phyloP scores from a whole-genome alignment of 306 rosid species.

The Rosa chinensis region DNA sequence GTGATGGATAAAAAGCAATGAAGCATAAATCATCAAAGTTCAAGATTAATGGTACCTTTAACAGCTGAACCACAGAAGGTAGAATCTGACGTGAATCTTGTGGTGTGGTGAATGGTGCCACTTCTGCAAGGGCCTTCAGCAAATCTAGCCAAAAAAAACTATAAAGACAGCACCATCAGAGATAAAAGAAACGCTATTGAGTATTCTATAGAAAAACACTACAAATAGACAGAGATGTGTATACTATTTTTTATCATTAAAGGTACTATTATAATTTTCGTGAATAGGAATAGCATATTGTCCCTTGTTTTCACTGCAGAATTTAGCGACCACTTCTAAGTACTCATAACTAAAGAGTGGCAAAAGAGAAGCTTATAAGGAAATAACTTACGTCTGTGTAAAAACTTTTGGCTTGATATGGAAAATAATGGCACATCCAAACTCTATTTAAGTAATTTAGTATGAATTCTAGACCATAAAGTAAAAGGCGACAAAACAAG shows the following conservation, averaged over 20 bases:
- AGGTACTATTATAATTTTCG: too few relatives aligned
- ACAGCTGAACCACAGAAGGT: slow-evolving; percentile 85
- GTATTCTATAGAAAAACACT: background rate
- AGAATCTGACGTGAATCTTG: slow-evolving; percentile 98
- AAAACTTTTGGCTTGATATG: background rate
- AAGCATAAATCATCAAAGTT: background rate
- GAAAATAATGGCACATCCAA: background rate
- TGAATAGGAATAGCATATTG: background rate
- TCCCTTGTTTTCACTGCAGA: slow-evolving; percentile 10
- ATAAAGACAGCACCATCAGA: background rate
- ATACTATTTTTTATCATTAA: background rate
- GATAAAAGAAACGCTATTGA: background rate
- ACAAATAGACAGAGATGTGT: background rate
- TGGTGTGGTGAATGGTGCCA: slow-evolving; percentile 83
- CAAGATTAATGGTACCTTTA: slow-evolving; percentile 49
- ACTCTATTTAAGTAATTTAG: background rate
- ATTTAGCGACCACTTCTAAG: background rate
- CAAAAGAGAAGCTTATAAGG: background rate
- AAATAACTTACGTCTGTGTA: background rate
- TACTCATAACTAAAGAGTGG: background rate
- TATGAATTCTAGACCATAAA: background rate
- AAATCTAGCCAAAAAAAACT: slow-evolving; percentile 55
- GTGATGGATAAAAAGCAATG: background rate
- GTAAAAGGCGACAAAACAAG: slow-evolving; percentile 8
- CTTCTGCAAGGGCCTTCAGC: slow-evolving; percentile 91